A percentile compares a stretch with the other conserved stretches of the same genome.
phyloP scores from a whole-genome alignment of 2,329 filamentous ascomycete species.

The Verticillium longisporum region DNA sequence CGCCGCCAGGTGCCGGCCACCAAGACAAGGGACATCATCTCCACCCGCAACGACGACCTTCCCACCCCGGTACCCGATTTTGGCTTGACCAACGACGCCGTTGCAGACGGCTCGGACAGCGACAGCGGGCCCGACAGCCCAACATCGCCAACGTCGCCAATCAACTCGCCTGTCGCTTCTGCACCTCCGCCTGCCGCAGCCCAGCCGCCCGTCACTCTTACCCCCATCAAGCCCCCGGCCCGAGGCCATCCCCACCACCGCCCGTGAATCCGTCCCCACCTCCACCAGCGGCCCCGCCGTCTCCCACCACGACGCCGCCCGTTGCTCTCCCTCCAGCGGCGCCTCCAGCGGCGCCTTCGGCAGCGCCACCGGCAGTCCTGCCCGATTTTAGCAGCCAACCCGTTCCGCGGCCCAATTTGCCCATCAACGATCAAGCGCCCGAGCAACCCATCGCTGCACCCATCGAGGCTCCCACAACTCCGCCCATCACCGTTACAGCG shows the following conservation, averaged over 20 bases:
- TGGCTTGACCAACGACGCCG: neutral
- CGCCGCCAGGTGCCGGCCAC: neutral
- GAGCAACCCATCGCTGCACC: neutral
- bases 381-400: neutral
- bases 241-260: neutral
- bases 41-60: neutral
- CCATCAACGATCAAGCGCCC: neutral
- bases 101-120: constrained; percentile 6
- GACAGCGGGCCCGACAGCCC: constrained; percentile 6
- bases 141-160: neutral
- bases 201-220: neutral
- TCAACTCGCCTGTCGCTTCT: constrained; percentile 4
- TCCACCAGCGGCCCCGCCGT: neutral
- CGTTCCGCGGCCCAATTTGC: neutral
- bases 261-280: neutral
- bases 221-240: neutral
- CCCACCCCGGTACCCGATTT: neutral
- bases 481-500: neutral
- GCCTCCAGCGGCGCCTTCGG: neutral
- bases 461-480: neutral
- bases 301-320: neutral
- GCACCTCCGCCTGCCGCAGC: constrained; percentile 3
- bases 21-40: neutral
- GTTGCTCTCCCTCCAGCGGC: neutral
- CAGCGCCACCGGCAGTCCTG: neutral